phyloP scores from a whole-genome alignment of 169 alveolate genomes.

The Cryptosporidium ryanae region DNA sequence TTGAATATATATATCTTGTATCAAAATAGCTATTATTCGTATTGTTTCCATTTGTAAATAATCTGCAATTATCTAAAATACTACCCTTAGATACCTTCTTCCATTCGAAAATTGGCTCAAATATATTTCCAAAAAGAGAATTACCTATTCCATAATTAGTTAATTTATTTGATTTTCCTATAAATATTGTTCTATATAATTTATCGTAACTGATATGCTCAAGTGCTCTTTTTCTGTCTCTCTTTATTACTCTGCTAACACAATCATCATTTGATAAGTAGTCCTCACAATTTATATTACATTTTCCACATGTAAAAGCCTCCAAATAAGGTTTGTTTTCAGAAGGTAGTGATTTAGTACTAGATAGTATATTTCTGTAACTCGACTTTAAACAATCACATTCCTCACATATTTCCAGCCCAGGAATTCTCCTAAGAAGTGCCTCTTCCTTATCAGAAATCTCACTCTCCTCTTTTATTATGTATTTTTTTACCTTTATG shows the following conservation, averaged over 20 bases:
- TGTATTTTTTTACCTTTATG: too few species aligned
- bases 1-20: conserved; percentile 19
- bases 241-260: background rate
- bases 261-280: background rate
- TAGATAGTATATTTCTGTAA: too few species aligned
- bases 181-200: conserved; percentile 14
- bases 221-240: background rate
- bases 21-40: conserved; percentile 5
- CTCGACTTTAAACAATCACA: too few species aligned
- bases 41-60: background rate
- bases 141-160: background rate
- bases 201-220: background rate
- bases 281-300: background rate
- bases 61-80: conserved; percentile 39
- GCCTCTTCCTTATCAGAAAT: too few species aligned
- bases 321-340: background rate
- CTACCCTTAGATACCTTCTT: conserved; percentile 21
- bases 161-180: conserved; percentile 27
- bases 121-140: conserved; percentile 2
- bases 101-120: conserved; percentile 61
- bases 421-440: too few species aligned
- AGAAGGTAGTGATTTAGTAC: too few species aligned
- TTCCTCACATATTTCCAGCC: too few species aligned
- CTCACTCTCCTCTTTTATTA: too few species aligned
- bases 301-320: conserved; percentile 13